These are phyloP conservation scores for Hysterangium stoloniferum DNA, from an alignment of 768 basidiomycete species.

Conservation along the genomic window DNA sequence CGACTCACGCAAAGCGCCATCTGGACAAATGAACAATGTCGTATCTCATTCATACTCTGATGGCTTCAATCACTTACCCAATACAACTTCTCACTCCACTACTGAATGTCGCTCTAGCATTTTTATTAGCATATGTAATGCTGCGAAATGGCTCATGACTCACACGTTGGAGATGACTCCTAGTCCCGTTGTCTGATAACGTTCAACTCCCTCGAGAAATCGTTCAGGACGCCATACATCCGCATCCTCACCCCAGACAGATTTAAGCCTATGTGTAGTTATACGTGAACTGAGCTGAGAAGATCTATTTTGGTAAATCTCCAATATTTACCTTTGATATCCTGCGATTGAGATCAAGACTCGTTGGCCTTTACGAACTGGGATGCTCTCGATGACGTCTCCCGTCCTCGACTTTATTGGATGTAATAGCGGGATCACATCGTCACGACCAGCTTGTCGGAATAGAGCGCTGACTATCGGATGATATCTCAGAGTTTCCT, in stretches of 20 bases:
- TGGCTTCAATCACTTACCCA: background rate
- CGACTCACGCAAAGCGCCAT: constrained; percentile 26
- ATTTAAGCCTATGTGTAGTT: constrained; percentile 18
- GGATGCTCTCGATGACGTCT: constrained; percentile 20
- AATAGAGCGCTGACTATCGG: constrained; percentile 15
- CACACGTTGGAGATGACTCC: constrained; percentile 18
- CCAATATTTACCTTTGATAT: constrained; percentile 25
- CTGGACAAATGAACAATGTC: constrained; percentile 6
- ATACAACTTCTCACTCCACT: constrained; percentile 4
- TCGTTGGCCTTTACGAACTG: constrained; percentile 21
- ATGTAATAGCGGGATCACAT: constrained; percentile 19
- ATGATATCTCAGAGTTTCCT: constrained; percentile 21
- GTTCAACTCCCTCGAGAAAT: constrained; percentile 16
- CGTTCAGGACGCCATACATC: constrained; percentile 23
- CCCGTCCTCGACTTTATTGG: constrained; percentile 11
- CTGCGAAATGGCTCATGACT: background rate
- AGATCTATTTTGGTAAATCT: background rate
- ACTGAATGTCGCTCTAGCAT: background rate
- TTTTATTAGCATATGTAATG: background rate
- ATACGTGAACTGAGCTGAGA: too few relatives aligned
- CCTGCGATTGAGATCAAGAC: constrained; percentile 9
- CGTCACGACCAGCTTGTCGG: constrained; percentile 17
- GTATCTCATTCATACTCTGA: background rate
- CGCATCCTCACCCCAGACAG: constrained; percentile 28
- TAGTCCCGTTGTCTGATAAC: constrained; percentile 15